Evolutionary conservation across 306 rosid species (phyloP).

Genomic region (Trifolium fragiferum): DNA sequence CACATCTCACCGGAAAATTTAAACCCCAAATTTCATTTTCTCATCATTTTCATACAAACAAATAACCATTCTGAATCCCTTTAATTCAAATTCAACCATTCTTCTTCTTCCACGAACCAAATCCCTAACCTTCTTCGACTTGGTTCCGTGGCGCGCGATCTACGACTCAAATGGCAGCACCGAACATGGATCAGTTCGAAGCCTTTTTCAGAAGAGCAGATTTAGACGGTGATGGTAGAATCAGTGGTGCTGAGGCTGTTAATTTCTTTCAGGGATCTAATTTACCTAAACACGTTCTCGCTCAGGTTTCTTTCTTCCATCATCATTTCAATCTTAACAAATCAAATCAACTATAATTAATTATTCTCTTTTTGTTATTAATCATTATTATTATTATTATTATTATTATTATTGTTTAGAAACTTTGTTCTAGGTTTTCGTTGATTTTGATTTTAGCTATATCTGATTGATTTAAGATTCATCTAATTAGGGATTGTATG

Average conservation of each 20-base stretch:
- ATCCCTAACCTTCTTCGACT: conserved; percentile 39
- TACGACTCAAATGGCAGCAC: conserved; percentile 45
- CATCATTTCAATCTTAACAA: background rate
- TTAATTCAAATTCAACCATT: background rate
- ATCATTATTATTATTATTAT: too few relatives aligned
- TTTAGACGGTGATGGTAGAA: conserved; percentile 96
- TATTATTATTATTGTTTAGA: background rate
- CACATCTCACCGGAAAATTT: conserved; percentile 42
- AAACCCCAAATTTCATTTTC: background rate
- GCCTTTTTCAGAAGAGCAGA: conserved; percentile 79
- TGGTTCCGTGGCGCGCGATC: conserved; percentile 45
- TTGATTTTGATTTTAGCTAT: background rate
- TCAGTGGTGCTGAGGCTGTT: conserved; percentile 93
- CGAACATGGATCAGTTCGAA: conserved; percentile 85
- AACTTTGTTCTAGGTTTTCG: conserved; percentile 19
- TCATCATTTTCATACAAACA: background rate
- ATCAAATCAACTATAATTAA: conserved; percentile 26
- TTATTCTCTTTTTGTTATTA: background rate
- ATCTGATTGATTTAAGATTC: background rate
- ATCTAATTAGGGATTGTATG: background rate
- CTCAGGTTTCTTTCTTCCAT: conserved; percentile 62
- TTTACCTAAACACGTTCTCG: conserved; percentile 82
- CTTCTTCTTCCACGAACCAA: conserved; percentile 36
- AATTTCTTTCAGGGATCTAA: conserved; percentile 84
- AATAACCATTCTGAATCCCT: too few relatives aligned